These are phyloP conservation scores for Aspergillus texensis DNA, from an alignment of 2,329 filamentous ascomycete species.

Conservation along the genomic window DNA sequence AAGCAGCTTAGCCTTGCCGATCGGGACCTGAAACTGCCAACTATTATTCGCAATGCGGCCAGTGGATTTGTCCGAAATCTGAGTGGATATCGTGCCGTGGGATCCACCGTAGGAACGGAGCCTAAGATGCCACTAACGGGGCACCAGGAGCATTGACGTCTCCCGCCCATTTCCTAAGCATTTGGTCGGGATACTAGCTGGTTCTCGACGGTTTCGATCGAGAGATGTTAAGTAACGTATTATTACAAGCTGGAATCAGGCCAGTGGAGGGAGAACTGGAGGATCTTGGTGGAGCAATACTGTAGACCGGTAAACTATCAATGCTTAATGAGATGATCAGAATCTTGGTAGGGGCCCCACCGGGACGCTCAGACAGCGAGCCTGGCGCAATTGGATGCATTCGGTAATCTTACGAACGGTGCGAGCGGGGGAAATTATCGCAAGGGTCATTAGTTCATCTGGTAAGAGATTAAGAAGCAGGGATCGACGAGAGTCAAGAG, in stretches of 20 bases:
- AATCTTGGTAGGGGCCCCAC: background rate
- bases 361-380: background rate
- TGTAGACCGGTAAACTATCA: background rate
- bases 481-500: background rate
- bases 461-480: background rate
- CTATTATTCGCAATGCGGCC: background rate
- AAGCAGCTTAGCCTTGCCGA: background rate
- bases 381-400: background rate
- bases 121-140: background rate
- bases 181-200: too few relatives aligned
- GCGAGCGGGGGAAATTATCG: background rate
- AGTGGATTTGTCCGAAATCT: background rate
- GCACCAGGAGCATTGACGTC: background rate
- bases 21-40: background rate
- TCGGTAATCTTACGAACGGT: background rate
- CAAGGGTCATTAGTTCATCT: background rate
- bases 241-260: background rate
- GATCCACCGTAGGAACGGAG: background rate
- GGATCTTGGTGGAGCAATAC: background rate
- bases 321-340: background rate
- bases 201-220: background rate
- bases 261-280: too few relatives aligned
- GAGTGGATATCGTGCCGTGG: background rate
- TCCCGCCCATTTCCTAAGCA: background rate
- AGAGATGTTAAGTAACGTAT: background rate